Percentiles rank a stretch among this genome's conserved stretches.
Evolutionary conservation across 352 stramenopile genomes (phyloP).

Genomic region (Globisporangium sylvaticum): DNA sequence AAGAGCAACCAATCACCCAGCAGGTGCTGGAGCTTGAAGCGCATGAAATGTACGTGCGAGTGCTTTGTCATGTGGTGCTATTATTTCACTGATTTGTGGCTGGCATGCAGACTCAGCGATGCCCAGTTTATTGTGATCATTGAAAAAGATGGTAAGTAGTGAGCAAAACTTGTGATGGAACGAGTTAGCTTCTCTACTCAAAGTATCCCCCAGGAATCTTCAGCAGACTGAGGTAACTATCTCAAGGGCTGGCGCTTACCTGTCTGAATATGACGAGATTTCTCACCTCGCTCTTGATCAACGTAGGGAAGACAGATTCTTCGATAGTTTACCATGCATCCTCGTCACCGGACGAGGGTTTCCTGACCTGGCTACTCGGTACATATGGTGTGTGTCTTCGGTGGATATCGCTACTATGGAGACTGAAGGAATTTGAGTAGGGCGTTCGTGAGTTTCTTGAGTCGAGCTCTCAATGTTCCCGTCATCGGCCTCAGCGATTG

Average conservation of each 20-base stretch:
- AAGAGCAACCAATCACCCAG: slow-evolving; percentile 77
- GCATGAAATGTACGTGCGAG: slow-evolving; percentile 38
- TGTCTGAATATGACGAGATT: background rate
- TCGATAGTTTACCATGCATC: slow-evolving; percentile 85
- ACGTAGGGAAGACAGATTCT: slow-evolving; percentile 83
- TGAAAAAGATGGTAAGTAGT: slow-evolving; percentile 90
- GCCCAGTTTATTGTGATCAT: slow-evolving; percentile 91
- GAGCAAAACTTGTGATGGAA: background rate
- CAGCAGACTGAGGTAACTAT: slow-evolving; percentile 74
- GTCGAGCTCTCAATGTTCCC: slow-evolving; percentile 68
- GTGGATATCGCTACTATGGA: background rate
- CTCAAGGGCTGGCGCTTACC: background rate
- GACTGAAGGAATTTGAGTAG: slow-evolving; percentile 17
- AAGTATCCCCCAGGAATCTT: slow-evolving; percentile 77
- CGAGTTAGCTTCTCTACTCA: background rate
- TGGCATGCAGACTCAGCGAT: slow-evolving; percentile 43
- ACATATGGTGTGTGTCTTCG: background rate
- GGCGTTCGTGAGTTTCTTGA: slow-evolving; percentile 83
- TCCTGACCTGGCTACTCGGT: slow-evolving; percentile 92
- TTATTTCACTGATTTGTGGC: background rate
- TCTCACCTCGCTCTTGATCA: background rate
- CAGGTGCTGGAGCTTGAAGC: slow-evolving; percentile 54
- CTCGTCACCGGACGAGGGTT: slow-evolving; percentile 92
- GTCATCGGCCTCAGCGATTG: slow-evolving; percentile 92
- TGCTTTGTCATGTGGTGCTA: background rate